phyloP scores from a whole-genome alignment of 2,329 filamentous ascomycete genomes.

The Dryadomyces quercivorus region DNA sequence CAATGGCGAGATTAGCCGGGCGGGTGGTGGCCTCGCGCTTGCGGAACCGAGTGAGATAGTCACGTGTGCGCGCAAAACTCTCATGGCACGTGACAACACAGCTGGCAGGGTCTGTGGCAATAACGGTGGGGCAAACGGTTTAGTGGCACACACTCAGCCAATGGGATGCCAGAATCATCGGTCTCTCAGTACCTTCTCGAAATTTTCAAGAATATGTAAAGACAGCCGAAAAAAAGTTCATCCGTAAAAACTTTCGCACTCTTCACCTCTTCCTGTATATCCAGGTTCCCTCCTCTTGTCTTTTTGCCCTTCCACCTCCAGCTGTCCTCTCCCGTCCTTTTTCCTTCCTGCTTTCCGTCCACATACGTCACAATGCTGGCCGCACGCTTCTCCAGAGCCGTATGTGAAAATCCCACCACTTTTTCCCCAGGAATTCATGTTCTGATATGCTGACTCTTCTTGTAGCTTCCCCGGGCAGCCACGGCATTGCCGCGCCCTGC shows the following conservation, averaged over 20 bases:
- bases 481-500: slow-evolving; percentile 56
- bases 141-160: slow-evolving; percentile 5
- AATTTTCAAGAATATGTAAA: slow-evolving; percentile 8
- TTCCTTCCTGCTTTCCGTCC: slow-evolving; percentile 10
- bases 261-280: neutral
- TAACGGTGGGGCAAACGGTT: neutral
- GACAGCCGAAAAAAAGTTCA: slow-evolving; percentile 9
- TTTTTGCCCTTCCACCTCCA: slow-evolving; percentile 2
- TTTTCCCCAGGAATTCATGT: too few species aligned
- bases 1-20: too few species aligned
- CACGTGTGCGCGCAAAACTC: neutral
- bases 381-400: slow-evolving; percentile 61
- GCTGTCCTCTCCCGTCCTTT: neutral
- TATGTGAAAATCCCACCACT: slow-evolving; percentile 34
- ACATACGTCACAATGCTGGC: slow-evolving; percentile 50
- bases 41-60: neutral
- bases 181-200: slow-evolving; percentile 12
- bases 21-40: neutral
- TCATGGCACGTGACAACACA: neutral
- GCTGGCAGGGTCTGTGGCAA: slow-evolving; percentile 6
- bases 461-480: slow-evolving; percentile 65
- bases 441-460: slow-evolving; percentile 9
- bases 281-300: neutral
- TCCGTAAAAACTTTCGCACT: slow-evolving; percentile 11
- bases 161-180: slow-evolving; percentile 4